A percentile compares a stretch with the other conserved stretches of the same genome.
These are phyloP conservation scores for Arachnomyces sp. DNA, from an alignment of 2,329 filamentous ascomycete genomes.

Conservation along the genomic window DNA sequence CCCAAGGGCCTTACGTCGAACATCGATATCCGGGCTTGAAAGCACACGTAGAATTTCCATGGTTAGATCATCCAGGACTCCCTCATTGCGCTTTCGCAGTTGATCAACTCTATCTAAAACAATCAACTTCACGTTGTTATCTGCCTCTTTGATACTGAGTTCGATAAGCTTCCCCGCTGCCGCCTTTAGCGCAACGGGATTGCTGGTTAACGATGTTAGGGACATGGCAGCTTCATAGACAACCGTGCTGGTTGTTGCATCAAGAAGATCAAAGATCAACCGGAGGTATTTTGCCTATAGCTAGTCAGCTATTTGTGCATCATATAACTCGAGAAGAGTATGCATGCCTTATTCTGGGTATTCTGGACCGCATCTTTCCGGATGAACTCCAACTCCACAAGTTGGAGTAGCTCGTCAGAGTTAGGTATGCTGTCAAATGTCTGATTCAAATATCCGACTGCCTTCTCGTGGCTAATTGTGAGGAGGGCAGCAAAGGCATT, in stretches of 20 bases:
- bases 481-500: slow-evolving; percentile 92
- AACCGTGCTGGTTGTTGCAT: slow-evolving; percentile 87
- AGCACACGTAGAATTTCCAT: slow-evolving; percentile 97
- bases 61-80: slow-evolving; percentile 82
- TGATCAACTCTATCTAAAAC: slow-evolving; percentile 91
- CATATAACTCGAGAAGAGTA: slow-evolving; percentile 1
- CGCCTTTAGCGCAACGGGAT: slow-evolving; percentile 95
- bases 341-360: slow-evolving; percentile 75
- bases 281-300: slow-evolving; percentile 75
- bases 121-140: slow-evolving; percentile 99
- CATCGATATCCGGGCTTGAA: slow-evolving; percentile 91
- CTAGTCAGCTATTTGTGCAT: slow-evolving; percentile 19
- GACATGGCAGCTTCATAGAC: slow-evolving; percentile 97
- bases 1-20: slow-evolving; percentile 80
- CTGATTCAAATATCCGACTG: slow-evolving; percentile 75
- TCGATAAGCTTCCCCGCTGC: slow-evolving; percentile 95
- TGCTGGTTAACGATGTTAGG: slow-evolving; percentile 85
- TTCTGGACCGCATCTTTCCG: slow-evolving; percentile 95
- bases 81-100: slow-evolving; percentile 77
- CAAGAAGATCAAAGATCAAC: slow-evolving; percentile 91
- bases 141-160: slow-evolving; percentile 90
- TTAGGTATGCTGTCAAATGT: slow-evolving; percentile 93
- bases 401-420: slow-evolving; percentile 84
- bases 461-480: slow-evolving; percentile 88
- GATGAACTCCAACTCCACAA: slow-evolving; percentile 95